Evolutionary conservation across 2,329 filamentous ascomycete genomes (phyloP).

Genomic region (Trichoderma citrinoviride): DNA sequence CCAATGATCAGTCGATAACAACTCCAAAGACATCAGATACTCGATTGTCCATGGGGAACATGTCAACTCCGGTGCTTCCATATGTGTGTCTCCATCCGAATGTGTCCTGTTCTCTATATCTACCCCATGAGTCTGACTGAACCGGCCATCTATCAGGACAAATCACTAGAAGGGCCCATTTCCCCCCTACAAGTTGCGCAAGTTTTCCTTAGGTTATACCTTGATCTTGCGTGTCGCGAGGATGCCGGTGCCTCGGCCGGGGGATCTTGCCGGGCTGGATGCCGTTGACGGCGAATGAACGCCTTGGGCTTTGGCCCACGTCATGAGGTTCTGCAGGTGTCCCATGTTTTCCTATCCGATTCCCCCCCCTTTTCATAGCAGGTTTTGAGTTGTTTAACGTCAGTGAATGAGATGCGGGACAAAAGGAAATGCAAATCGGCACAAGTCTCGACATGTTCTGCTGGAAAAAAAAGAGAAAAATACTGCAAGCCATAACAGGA

Average conservation of each 20-base stretch:
- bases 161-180: background rate
- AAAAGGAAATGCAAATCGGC: background rate
- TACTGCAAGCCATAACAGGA: background rate
- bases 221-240: conserved; percentile 62
- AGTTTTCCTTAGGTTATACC: conserved; percentile 41
- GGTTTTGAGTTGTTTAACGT: too few relatives aligned
- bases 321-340: conserved; percentile 9
- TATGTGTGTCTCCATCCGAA: too few relatives aligned
- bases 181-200: too few relatives aligned
- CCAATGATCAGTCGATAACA: too few relatives aligned
- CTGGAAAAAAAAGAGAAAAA: background rate
- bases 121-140: too few relatives aligned
- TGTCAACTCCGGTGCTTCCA: too few relatives aligned
- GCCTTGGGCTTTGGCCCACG: conserved; percentile 16
- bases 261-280: conserved; percentile 62
- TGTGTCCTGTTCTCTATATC: too few relatives aligned
- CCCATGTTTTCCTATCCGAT: conserved; percentile 10
- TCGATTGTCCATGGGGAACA: too few relatives aligned
- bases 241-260: conserved; percentile 70
- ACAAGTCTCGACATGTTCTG: background rate
- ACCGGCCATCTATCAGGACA: too few relatives aligned
- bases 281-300: conserved; percentile 54
- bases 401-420: background rate
- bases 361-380: too few relatives aligned
- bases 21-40: too few relatives aligned